Base-by-base conservation (phyloP, 2,329 filamentous ascomycete species). In the Colletotrichum paranaense region DNA sequence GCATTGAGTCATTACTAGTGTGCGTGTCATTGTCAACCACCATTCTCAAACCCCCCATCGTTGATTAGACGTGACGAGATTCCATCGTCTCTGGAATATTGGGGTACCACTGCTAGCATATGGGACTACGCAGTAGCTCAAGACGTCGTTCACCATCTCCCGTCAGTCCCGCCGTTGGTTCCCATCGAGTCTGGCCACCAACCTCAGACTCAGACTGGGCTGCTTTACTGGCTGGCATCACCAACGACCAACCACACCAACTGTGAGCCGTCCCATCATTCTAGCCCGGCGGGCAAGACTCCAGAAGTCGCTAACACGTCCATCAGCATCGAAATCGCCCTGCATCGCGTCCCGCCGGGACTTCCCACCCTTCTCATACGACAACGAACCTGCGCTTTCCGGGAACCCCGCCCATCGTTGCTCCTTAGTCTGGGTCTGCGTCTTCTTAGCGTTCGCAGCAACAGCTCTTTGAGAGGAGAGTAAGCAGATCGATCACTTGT, bases 1-100 rank as follows among this genome's bases (percentile, higher is more conserved):
- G 32, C 59, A 49, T 70, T 60, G 56, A 57, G 38, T 46, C 53
- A 70, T 73, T 73, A 73, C 70, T 69, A 73, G 70, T 62, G 69
- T n/a, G 38, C 53, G 66, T 69, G 70, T 65, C 70, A 73, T 58
- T 73, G 30, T 52, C 24, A 30, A 42, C 8, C 52, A 42, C 32
- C 22, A 26, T 38, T 6, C 8, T n/a, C 49, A 38, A 28, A 11
- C 24, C 5, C 19, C 19, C n/a, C 19, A 49, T 22, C 3, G n/a
- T 55, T 16, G 32, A 55, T 22, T 64, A 38, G 49, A 38, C 49
- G 28, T 56, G 12, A 6, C 35, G 14, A 14, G 4, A 19, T 19
- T 38, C 28, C 11, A 14, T 46, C 16, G 6, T 12, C 35, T 46
- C 6, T 46, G 8, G 24, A 58, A 26, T n/a, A 22, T 19, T 3